Evolutionary conservation across 2,329 filamentous ascomycete genomes (phyloP), one percentile per base, ranked within the genome.

Genomic region (Metarhizium guizhouense): DNA sequence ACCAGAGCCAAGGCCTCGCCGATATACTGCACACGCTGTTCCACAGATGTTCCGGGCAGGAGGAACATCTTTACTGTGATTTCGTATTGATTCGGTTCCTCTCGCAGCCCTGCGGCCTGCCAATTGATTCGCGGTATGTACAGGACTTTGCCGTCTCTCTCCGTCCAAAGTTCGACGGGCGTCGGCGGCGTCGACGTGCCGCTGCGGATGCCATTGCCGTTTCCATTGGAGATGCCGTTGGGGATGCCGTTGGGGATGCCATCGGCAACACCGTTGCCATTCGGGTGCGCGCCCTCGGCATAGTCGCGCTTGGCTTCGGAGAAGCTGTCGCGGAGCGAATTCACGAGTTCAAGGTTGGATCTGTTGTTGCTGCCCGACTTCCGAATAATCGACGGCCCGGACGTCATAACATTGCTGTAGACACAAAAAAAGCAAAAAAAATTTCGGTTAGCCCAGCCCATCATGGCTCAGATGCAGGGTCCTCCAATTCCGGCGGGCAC

Each of bases 31-130:
- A 81, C 82, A 57, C 93, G 83, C 60, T 84, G 74, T 18, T 79
- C 77, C 2, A 82, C 74, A 10, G 85, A 78, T 54, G 89, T 82
- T 18, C 81, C 82, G 1, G 90, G 87, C 32, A 97, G 80, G 71
- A 94, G 95, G 76, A 99, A 99, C 25, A 99, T 74, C 73, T 99
- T 99, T 58, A 94, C 86, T 0, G 93, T 96, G 65, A 96, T 91
- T 67, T 96, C 91, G 75, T 99, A 99, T 62, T 91, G 85, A 57
- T 81, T 78, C 30, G 87, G 78, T 62, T 95, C 91, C 67, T 99
- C 94, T 36, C 83, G 78, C 49, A 99, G 76, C 0, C 87, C 87
- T 4, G 83, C 83, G 34, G 81, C 74, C 13, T 82, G 76, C 77
- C 87, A 88, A 69, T 90, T 83, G 67, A 93, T 83, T 45, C 86